These are phyloP conservation scores for Ambrosia hybrid DNA, from an alignment of 140 eudicot species.

Conservation along the genomic window DNA sequence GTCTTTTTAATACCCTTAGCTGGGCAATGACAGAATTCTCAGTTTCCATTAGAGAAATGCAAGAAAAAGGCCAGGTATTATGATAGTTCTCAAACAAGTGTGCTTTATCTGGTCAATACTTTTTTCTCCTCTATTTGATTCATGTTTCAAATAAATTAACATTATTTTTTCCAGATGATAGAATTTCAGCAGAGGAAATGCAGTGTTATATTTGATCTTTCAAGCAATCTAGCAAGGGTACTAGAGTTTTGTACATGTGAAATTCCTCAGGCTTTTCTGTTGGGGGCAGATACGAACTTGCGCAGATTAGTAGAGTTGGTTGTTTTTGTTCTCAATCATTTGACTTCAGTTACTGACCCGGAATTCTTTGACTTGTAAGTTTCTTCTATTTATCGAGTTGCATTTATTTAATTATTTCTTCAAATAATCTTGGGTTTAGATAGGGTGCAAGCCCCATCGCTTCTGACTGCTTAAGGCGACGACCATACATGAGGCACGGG, in stretches of 20 bases:
- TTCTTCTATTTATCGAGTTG: constrained; percentile 8
- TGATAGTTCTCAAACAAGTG: constrained; percentile 2
- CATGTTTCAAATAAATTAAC: constrained; percentile 2
- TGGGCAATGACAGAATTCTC: constrained; percentile 99
- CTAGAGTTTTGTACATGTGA: constrained; percentile 86
- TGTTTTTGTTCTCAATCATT: constrained; percentile 81
- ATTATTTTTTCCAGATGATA: constrained; percentile 51
- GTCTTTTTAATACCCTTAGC: constrained; percentile 86
- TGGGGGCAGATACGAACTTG: constrained; percentile 84
- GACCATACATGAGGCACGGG: no score
- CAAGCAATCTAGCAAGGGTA: constrained; percentile 94
- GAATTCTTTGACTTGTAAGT: constrained; percentile 86
- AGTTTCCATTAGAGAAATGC: constrained; percentile 90
- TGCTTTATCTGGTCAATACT: not conserved
- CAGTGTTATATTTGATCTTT: constrained; percentile 85
- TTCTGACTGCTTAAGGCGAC: no score
- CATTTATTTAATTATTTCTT: not conserved
- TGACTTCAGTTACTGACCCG: constrained; percentile 71
- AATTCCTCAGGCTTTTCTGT: constrained; percentile 85
- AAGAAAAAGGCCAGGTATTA: constrained; percentile 75
- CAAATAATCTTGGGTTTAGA: not conserved
- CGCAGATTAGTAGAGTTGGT: constrained; percentile 83
- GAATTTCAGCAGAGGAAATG: constrained; percentile 90
- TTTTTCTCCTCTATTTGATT: not conserved
- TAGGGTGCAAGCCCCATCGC: no score